phyloP scores from a whole-genome alignment of 495 filamentous ascomycete species.

The Aspergillus steynii region DNA sequence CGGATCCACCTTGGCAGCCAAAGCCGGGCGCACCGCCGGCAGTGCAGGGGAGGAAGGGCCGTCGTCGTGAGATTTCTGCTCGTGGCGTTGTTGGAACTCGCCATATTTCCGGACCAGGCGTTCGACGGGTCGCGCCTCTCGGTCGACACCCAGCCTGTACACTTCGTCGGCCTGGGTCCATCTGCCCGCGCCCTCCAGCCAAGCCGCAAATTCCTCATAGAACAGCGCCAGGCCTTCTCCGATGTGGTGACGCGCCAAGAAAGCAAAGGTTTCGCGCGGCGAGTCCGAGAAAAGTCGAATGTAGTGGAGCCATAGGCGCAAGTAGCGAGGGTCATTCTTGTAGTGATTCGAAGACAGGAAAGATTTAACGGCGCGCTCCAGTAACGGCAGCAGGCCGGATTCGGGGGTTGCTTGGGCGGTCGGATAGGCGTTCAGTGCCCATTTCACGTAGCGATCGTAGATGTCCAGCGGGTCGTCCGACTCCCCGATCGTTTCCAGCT shows the following conservation, averaged over 20 bases:
- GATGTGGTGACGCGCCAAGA: constrained; percentile 82
- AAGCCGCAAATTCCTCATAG: constrained; percentile 94
- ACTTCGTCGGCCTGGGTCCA: constrained; percentile 95
- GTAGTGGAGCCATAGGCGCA: constrained; percentile 92
- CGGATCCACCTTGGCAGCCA: constrained; percentile 83
- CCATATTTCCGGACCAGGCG: constrained; percentile 82
- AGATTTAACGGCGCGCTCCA: constrained; percentile 88
- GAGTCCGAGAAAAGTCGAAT: constrained; percentile 89
- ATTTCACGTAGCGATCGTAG: constrained; percentile 94
- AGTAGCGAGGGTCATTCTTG: constrained; percentile 90
- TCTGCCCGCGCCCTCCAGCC: constrained; percentile 81
- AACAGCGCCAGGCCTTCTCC: constrained; percentile 89
- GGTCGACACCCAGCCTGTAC: constrained; percentile 82
- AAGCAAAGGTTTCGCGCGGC: constrained; percentile 88
- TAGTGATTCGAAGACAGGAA: constrained; percentile 85
- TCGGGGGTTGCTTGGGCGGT: constrained; percentile 89
- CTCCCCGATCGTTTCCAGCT: constrained; percentile 74
- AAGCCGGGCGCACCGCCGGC: constrained; percentile 76
- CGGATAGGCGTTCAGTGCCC: constrained; percentile 93
- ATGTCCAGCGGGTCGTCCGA: constrained; percentile 94
- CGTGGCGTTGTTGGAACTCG: constrained; percentile 82
- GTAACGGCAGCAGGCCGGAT: constrained; percentile 81
- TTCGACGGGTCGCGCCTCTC: constrained; percentile 79
- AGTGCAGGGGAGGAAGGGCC: constrained; percentile 84
- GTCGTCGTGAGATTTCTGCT: constrained; percentile 56